Percentiles rank a stretch among this genome's conserved stretches.
Conservation (phyloP, 78 protist species). For the Dictyostelium intermedium region DNA sequence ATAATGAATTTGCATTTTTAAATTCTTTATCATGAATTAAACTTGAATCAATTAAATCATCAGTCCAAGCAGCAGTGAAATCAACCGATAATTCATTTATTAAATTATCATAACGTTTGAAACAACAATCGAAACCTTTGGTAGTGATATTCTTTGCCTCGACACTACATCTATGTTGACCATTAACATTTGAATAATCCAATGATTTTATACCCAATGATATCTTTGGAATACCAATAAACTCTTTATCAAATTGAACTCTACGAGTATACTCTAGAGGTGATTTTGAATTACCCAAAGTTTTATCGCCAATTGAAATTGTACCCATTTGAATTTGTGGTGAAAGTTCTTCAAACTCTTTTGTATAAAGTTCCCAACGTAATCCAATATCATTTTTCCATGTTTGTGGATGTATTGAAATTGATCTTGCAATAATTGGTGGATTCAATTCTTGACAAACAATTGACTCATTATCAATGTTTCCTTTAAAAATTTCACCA, state of each 20-base stretch:
- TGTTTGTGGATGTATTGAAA: neutral
- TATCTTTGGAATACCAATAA: neutral
- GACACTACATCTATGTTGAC: neutral
- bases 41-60: neutral
- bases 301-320: neutral
- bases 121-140: neutral
- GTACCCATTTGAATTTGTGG: constrained; percentile 12
- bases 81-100: neutral
- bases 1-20: neutral
- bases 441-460: neutral
- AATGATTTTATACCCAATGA: neutral
- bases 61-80: neutral
- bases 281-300: neutral
- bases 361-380: constrained; percentile 10
- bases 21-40: neutral
- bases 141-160: neutral
- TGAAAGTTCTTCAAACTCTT: neutral
- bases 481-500: constrained; percentile 7
- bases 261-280: neutral
- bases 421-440: constrained; percentile 17
- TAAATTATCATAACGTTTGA: neutral
- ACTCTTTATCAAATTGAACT: neutral
- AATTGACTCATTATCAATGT: neutral
- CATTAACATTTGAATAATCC: neutral
- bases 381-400: neutral